Percentiles rank a stretch among this genome's conserved stretches.
These are phyloP conservation scores for Boletus rufocinnamomeus DNA, from an alignment of 768 basidiomycete species.

Conservation along the genomic window DNA sequence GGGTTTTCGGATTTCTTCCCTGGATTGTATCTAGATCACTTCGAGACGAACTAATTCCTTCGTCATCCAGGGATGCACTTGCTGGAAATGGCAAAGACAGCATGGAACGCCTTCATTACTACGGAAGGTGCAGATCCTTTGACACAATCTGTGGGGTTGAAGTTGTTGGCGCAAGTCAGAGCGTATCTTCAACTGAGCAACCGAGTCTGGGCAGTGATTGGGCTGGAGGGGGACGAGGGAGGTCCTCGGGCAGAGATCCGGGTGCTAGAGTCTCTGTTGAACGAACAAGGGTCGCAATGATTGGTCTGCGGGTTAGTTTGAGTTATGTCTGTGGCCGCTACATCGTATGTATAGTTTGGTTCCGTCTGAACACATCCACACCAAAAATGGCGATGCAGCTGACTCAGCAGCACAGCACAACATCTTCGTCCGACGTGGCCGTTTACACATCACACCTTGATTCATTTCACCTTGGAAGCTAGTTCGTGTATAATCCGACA, in stretches of 20 bases:
- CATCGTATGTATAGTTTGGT: too few species aligned
- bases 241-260: constrained; percentile 60
- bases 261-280: constrained; percentile 45
- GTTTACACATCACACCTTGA: neutral
- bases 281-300: constrained; percentile 8
- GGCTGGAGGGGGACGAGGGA: constrained; percentile 61
- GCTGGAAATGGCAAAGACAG: constrained; percentile 73
- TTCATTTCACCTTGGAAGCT: neutral
- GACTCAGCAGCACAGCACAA: constrained; percentile 21
- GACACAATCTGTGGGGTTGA: constrained; percentile 13
- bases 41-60: neutral
- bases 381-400: constrained; percentile 1
- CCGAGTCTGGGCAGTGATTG: constrained; percentile 48
- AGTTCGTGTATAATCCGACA: constrained; percentile 1
- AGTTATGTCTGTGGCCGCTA: neutral
- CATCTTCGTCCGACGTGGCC: constrained; percentile 11
- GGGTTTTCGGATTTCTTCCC: constrained; percentile 16
- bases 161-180: constrained; percentile 33
- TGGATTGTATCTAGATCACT: neutral
- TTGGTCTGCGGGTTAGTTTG: neutral
- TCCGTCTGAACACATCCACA: neutral
- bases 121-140: constrained; percentile 21
- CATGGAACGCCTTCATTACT: constrained; percentile 64
- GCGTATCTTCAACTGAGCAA: constrained; percentile 44
- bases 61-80: constrained; percentile 63